Base-by-base conservation (phyloP, 805 yeast species). In the Kluyveromyces siamensis region DNA sequence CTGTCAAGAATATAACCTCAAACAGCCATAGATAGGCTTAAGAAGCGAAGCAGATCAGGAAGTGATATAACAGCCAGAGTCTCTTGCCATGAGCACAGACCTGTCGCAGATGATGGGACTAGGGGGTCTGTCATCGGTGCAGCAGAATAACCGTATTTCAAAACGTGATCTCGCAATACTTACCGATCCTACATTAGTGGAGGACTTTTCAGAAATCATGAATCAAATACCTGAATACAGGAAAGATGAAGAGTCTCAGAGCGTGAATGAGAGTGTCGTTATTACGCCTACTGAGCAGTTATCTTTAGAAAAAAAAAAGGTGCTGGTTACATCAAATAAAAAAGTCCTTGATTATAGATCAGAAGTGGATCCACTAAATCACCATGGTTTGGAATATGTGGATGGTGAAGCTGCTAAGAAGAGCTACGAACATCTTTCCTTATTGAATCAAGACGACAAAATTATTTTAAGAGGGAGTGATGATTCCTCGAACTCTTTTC, bases 211-310 rank as follows among this genome's bases (percentile, higher is more conserved):
- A 6, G 66, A 61, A 39, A 50, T 63, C 2, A 27, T 59, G 37
- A 56, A 55, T 30, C 43, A 48, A 37, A 50, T 54, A 45, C 57
- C 54, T 10, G 44, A 27, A 19, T 39, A 37, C 36, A 40, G 37
- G 40, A 25, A 37, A 44, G 46, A 46, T 40, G 55, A 50, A 6
- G 60, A 55, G 27, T 52, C 48, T 1, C 52, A 45, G 25, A 60
- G 65, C 47, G 55, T 51, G 19, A 56, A 53, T 27, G 65, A 65
- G 7, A 62, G 66, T 53, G 65, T 63, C 5, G 61, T 62, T n/a
- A 48, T 60, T 17, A 62, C 60, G 10, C 58, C 55, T 13, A 50
- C 52, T 3, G 40, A 19, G 37, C 42, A 27, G 30, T 37, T 30
- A 11, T 13, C 14, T n/a, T 10, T 30, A 19, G 16, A 38, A 30